Base-by-base conservation (phyloP, 1,139 yeast genomes). In the Zhuliangozyma blackwelliae region DNA sequence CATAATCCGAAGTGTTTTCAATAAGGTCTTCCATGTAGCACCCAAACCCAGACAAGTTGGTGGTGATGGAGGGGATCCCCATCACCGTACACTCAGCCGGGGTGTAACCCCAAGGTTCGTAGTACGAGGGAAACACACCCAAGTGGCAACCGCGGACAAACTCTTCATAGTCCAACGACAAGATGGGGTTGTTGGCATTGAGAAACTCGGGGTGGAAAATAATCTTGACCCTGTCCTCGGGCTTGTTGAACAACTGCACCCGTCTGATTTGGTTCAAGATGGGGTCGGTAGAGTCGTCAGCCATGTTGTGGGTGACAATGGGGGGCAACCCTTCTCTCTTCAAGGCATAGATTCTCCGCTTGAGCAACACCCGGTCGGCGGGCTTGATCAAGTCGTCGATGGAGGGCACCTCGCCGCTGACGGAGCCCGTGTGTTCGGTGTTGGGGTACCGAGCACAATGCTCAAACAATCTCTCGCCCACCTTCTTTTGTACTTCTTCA, bases 41-140 rank as follows among this genome's bases (percentile, higher is more conserved):
- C 38, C 98, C 98, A 58, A 92, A 92, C 2, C 98, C 98, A 7
- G 97, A 88, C 47, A 92, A 71, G 61, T 92, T 92, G 36, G 98
- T 92, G 21, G 98, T 90, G 54, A 92, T 87, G n/a, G 96, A 87
- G 13, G 98, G 98, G 40, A 92, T 95, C 43, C 98, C 98, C 98
- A 92, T 92, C 27, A 92, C 98, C 1, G 98, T 92, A 70, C 98
- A 92, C 61, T 92, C 98, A 9, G 97, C 97, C 9, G 98, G 98
- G 5, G 98, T 92, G 63, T 92, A 92, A 27, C 98, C 98, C 98
- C 98, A 92, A 6, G 98, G 98, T 64, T 92, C 98, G 57, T 92
- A 92, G 65, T 92, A 92, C 0, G 97, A 88, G 35, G 98, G 98
- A 82, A 92, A 92, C 36, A 92, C 96, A 59, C 98, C 98, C 66